Evolutionary conservation across 345 rosid species (phyloP).

Genomic region (Firmiana major): DNA sequence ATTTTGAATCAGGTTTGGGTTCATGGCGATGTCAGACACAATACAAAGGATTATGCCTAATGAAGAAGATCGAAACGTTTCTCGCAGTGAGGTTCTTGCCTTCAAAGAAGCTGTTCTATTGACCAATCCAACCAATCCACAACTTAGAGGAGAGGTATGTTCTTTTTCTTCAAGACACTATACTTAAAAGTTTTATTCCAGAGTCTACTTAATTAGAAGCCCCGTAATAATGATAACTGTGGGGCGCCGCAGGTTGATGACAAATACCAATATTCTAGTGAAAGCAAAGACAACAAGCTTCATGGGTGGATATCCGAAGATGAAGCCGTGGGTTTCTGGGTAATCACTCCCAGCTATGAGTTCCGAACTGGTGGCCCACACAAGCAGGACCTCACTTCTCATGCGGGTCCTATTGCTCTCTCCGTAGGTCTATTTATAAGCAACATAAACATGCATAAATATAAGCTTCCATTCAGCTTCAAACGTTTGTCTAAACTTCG

Average conservation of each 20-base stretch:
- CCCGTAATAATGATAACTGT: too few relatives aligned
- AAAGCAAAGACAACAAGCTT: constrained; percentile 49
- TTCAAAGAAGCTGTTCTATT: constrained; percentile 85
- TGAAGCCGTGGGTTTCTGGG: constrained; percentile 72
- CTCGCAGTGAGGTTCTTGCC: constrained; percentile 41
- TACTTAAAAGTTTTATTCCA: too few relatives aligned
- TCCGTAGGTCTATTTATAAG: constrained; percentile 33
- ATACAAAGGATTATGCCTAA: constrained; percentile 72
- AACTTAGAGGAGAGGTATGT: constrained; percentile 67
- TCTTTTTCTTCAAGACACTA: too few relatives aligned
- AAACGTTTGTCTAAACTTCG: not conserved
- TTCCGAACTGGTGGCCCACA: constrained; percentile 61
- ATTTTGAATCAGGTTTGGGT: constrained; percentile 51
- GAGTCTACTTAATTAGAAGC: too few relatives aligned
- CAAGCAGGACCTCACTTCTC: constrained; percentile 89
- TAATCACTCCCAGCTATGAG: constrained; percentile 80
- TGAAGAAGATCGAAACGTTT: constrained; percentile 36
- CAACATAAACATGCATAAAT: not conserved
- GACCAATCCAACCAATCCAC: constrained; percentile 51
- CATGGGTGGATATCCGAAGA: constrained; percentile 68
- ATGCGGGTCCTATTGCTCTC: constrained; percentile 65
- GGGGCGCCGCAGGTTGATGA: too few relatives aligned
- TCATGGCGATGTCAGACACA: constrained; percentile 72
- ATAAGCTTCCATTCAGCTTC: not conserved
- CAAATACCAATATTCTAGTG: constrained; percentile 71